Evolutionary conservation across 352 stramenopile genomes (phyloP), one percentile per base, ranked within the genome.

Genomic region (Pythium brachiatum): DNA sequence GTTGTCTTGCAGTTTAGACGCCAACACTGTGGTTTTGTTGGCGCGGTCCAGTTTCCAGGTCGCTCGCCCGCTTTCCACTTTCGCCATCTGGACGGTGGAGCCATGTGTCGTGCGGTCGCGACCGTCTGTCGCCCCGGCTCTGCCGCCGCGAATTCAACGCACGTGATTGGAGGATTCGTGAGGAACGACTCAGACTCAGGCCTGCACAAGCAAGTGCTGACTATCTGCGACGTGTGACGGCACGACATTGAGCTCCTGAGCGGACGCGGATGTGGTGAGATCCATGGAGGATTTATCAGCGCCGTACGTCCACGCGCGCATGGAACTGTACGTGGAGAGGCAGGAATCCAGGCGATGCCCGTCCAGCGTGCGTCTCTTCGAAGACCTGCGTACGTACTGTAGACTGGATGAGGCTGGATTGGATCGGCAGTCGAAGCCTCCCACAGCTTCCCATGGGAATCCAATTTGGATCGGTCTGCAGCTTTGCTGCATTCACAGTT

Each of bases 41-140:
- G 25, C 31, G 53, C 38, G 26, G 20, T 44, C 41, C 41, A 48
- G 41, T 48, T 48, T 12, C 39, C 39, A 21, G 11, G 39, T 23
- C 16, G 18, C 34, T 41, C 34, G 34, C 38, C 38, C 41, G 23
- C 41, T 48, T 27, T 25, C 41, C 41, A 48, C 41, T 60, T 60
- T 60, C 54, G 54, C 54, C 39, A 53, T 47, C 50, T 60, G 34
- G 18, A 36, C 38, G 59, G 51, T 66, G 59, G 51, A 66, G 59
- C 59, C 59, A 66, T 66, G 59, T 66, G 59, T 66, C 59, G 59
- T 51, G 50, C 23, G 41, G 51, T 59, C 59, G 59, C 59, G 36
- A 66, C 59, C 59, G 48, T 52, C 57, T 64, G 57, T 23, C 27
- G 48, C 48, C 57, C 57, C 56, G 59, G 59, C 59, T 66, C 59